Evolutionary conservation across 495 filamentous ascomycete genomes (phyloP).

Genomic region (Penicillium turbatum): DNA sequence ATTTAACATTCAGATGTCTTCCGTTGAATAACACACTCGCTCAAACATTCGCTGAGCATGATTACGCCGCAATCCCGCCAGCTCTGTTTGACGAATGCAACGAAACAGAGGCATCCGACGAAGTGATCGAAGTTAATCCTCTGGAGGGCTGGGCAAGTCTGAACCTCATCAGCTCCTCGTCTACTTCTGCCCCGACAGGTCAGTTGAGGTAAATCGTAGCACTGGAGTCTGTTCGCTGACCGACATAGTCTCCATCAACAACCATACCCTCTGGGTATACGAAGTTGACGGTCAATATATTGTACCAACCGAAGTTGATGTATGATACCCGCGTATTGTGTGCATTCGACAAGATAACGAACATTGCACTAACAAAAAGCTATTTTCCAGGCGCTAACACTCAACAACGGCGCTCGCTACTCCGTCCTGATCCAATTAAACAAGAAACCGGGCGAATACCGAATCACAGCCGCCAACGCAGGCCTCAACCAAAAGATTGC

Average conservation of each 20-base stretch:
- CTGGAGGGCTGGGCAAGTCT: constrained; percentile 1
- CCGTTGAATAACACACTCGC: neutral
- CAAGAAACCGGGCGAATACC: constrained; percentile 18
- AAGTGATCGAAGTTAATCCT: neutral
- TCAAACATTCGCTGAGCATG: neutral
- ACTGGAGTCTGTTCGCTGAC: neutral
- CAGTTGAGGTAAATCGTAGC: neutral
- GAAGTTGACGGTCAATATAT: constrained; percentile 25
- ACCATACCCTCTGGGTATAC: constrained; percentile 24
- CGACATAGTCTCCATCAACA: constrained; percentile 30
- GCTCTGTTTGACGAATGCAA: constrained; percentile 2
- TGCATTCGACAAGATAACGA: neutral
- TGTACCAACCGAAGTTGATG: constrained; percentile 16
- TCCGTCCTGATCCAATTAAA: constrained; percentile 21
- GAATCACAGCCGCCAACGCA: constrained; percentile 14
- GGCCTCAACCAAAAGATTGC: constrained; percentile 18
- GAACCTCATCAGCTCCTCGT: neutral
- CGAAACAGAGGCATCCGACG: neutral
- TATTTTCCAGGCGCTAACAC: constrained; percentile 3
- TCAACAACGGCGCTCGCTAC: constrained; percentile 21
- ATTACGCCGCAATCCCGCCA: neutral
- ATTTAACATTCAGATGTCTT: neutral
- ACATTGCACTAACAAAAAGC: neutral
- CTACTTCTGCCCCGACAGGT: neutral
- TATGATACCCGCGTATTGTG: neutral